Percentiles rank a stretch among this genome's conserved stretches.
These are phyloP conservation scores for Fusarium sp. DNA, from an alignment of 2,329 filamentous ascomycete species.

Conservation along the genomic window DNA sequence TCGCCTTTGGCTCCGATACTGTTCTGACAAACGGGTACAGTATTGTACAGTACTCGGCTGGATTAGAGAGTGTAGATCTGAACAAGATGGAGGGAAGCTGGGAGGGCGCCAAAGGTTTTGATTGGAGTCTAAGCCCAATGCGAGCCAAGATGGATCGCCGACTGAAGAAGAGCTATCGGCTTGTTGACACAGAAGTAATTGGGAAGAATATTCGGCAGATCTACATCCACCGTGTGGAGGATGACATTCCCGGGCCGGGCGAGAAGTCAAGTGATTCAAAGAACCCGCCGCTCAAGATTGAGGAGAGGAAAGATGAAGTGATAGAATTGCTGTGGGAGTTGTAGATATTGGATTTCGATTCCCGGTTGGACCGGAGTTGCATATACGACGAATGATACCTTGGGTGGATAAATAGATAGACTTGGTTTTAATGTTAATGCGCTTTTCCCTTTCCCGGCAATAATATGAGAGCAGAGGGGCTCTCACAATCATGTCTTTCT, in stretches of 20 bases:
- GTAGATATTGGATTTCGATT: slow-evolving; percentile 12
- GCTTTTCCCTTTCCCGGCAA: slow-evolving; percentile 33
- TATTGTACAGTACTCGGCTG: slow-evolving; percentile 60
- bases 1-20: slow-evolving; percentile 58
- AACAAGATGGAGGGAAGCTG: slow-evolving; percentile 66
- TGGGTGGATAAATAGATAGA: slow-evolving; percentile 30
- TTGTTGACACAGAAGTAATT: slow-evolving; percentile 58
- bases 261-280: slow-evolving; percentile 45
- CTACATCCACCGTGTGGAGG: slow-evolving; percentile 61
- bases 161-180: slow-evolving; percentile 63
- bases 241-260: slow-evolving; percentile 48
- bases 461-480: slow-evolving; percentile 15
- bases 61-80: slow-evolving; percentile 55
- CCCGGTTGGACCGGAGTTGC: slow-evolving; percentile 21
- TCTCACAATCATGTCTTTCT: slow-evolving; percentile 14
- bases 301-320: slow-evolving; percentile 55
- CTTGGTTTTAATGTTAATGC: slow-evolving; percentile 43
- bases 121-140: slow-evolving; percentile 66
- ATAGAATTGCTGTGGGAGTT: slow-evolving; percentile 61
- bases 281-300: slow-evolving; percentile 23
- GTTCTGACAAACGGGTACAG: slow-evolving; percentile 71
- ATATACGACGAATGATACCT: slow-evolving; percentile 43
- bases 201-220: slow-evolving; percentile 63
- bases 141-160: slow-evolving; percentile 50
- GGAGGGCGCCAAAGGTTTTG: slow-evolving; percentile 60